A percentile compares a stretch with the other conserved stretches of the same genome.
These are phyloP conservation scores for Fusarium duplospermum DNA, from an alignment of 2,329 filamentous ascomycete genomes.

Conservation along the genomic window DNA sequence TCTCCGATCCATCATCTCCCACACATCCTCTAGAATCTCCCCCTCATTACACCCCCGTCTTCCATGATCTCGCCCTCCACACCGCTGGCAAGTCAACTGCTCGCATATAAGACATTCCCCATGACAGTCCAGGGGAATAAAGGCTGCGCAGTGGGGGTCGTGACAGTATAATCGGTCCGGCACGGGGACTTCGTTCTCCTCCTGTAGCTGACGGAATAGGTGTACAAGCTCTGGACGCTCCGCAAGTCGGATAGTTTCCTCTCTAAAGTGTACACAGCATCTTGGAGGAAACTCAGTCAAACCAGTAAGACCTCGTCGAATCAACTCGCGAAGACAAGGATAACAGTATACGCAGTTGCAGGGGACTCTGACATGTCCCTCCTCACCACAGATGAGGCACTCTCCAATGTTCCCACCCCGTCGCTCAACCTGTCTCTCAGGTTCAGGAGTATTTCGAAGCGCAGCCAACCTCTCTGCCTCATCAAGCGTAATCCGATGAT, in stretches of 20 bases:
- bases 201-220: slow-evolving; percentile 34
- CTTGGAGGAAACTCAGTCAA: slow-evolving; percentile 38
- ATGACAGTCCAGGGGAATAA: slow-evolving; percentile 25
- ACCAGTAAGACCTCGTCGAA: slow-evolving; percentile 35
- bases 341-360: slow-evolving; percentile 40
- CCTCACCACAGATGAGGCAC: slow-evolving; percentile 33
- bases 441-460: background rate
- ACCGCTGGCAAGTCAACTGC: slow-evolving; percentile 23
- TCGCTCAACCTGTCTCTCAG: background rate
- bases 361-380: slow-evolving; percentile 1
- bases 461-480: slow-evolving; percentile 18
- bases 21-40: slow-evolving; percentile 33
- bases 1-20: slow-evolving; percentile 41
- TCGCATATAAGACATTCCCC: slow-evolving; percentile 24
- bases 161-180: slow-evolving; percentile 38
- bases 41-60: slow-evolving; percentile 19
- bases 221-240: slow-evolving; percentile 31
- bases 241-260: slow-evolving; percentile 17
- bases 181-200: slow-evolving; percentile 12
- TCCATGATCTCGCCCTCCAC: slow-evolving; percentile 18
- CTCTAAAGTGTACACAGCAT: slow-evolving; percentile 35
- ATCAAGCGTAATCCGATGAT: slow-evolving; percentile 24
- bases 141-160: slow-evolving; percentile 31
- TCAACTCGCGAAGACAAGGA: slow-evolving; percentile 28
- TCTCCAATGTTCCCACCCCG: background rate